phyloP scores from a whole-genome alignment of 768 basidiomycete species.

The Pulveroboletus sp. region DNA sequence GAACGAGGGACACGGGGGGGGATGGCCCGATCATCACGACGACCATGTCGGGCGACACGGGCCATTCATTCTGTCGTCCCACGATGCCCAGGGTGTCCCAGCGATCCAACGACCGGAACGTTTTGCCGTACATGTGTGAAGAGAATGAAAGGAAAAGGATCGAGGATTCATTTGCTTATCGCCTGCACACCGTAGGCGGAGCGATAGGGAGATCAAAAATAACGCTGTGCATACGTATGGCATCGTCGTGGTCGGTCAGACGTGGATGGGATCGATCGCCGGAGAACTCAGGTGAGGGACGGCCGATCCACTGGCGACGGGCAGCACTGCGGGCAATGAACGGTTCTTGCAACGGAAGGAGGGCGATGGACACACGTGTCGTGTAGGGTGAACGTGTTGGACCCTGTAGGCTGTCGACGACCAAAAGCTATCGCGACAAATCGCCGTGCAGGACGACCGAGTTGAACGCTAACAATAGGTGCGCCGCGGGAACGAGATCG shows the following conservation, averaged over 20 bases:
- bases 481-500: background rate
- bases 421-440: background rate
- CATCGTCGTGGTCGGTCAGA: background rate
- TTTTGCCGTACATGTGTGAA: too few relatives aligned
- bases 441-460: background rate
- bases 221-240: too few relatives aligned
- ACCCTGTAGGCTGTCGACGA: background rate
- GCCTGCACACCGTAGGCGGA: too few relatives aligned
- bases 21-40: background rate
- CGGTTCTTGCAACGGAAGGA: conserved; percentile 1
- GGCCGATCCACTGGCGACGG: background rate
- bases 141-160: too few relatives aligned
- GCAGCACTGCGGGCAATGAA: background rate
- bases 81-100: too few relatives aligned
- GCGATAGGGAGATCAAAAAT: too few relatives aligned
- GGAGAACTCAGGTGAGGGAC: background rate
- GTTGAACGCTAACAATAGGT: conserved; percentile 9
- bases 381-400: conserved; percentile 2
- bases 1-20: background rate
- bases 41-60: background rate
- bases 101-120: too few relatives aligned
- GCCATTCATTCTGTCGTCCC: too few relatives aligned
- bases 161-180: too few relatives aligned
- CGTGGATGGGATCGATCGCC: conserved; percentile 7
- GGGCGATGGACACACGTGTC: conserved; percentile 16